Base-by-base conservation (phyloP, 1,284 basidiomycete genomes). In the Boletus mariae region DNA sequence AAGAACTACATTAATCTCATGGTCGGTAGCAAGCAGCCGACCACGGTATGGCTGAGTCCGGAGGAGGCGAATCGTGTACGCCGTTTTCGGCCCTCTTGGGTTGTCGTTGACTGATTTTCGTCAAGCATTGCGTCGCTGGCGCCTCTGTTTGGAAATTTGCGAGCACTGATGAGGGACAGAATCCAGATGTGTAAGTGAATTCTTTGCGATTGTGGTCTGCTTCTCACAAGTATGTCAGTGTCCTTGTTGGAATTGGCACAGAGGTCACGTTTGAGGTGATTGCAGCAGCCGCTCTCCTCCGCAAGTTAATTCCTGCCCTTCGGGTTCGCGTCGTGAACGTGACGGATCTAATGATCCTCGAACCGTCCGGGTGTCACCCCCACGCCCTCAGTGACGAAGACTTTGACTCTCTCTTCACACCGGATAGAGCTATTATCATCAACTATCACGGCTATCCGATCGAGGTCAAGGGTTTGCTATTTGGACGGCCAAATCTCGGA, bases 1-100 rank as follows among this genome's bases (percentile, higher is more conserved):
- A 90, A 88, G 75, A 87, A 92, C 71, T 93, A 92, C 59, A 75
- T 92, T 55, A 92, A 93, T 66, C 69, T 92, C 51, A 87, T 95
- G 76, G 90, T 94, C 35, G 91, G 90, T 34, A 88, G 85, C 66
- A 94, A 94, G 74, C 87, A 90, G 59, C 84, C 82, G 8, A 85
- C 84, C 8, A 80, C 84, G 1, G 82, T 85, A 10, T 87, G 85
- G 85, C 65, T 88, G 29, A 79, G 73, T 34, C 77, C 78, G 8
- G 83, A 87, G 59, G 85, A 87, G 57, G 85, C 85, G 2, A 73
- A 85, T 57, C 71, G 71, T 58, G 80, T 80, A 61, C 32, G 73
- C 57, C 17, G n/a, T n/a, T 17, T 45, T 3, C n/a, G 25, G 47
- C n/a, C 34, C 20, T 2, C 31, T 31, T 34, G 11, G 2, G 17